Base-by-base conservation (phyloP, 306 rosid genomes). In the Rubus parviflorus region DNA sequence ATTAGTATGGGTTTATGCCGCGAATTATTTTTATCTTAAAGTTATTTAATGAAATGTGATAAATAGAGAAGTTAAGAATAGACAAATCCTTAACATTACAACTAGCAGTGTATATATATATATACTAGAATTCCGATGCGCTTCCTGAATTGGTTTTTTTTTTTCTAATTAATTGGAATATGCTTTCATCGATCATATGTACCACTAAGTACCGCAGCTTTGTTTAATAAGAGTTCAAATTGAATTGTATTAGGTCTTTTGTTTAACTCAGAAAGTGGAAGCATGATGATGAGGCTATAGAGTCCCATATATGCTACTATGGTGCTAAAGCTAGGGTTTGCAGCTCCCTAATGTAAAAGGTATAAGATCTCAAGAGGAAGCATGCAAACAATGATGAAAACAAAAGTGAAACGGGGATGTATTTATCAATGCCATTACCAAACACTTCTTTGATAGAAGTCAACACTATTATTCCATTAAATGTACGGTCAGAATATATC, bases 221-320 rank as follows among this genome's bases (percentile, higher is more conserved):
- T 75, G 43, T 70, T 81, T 71, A 74, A 63, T 67, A 57, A 69
- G 67, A 3, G 54, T 69, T 13, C 7, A 51, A 16, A 51, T 51
- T 15, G n/a, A 75, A 63, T 72, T 38, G 58, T 19, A 45, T 19
- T 48, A 12, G 8, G 35, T 17, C 57, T 72, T 81, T 68, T 69
- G 57, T 25, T 42, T 73, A 51, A 63, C 56, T 65, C 48, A 52
- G 80, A 79, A 76, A 63, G 86, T 83, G 88, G 87, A 75, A 79
- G 35, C 80, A 75, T 84, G 89, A 82, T 82, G 89, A 82, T 82
- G 58, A 84, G 75, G 81, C 88, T 43, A 68, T 15, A 74, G 70
- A 60, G 73, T 81, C 80, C 78, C 15, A 6, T 80, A 60, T 68
- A 47, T 47, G 52, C 17, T 47, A 77, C 47, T 10, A 15, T 45